Base-by-base conservation (phyloP, 768 basidiomycete genomes). In the Pulveroboletus sp. region DNA sequence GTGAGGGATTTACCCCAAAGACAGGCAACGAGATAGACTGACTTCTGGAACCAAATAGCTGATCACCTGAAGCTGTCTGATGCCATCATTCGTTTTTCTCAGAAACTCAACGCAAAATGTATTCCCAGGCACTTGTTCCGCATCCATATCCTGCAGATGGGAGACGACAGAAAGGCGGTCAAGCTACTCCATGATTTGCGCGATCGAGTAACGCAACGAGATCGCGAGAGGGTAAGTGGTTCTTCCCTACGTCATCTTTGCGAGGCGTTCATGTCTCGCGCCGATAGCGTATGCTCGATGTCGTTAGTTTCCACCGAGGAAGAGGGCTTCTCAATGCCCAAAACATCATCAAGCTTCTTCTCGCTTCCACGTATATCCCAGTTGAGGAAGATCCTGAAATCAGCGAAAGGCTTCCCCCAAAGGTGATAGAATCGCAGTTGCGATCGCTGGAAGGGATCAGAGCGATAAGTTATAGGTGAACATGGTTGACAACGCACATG, bases 81-180 rank as follows among this genome's bases (percentile, higher is more conserved):
- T 10, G 43, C 30, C 30, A 47, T 61, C 11, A 19, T 44, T 24
- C 13, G 8, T 19, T 43, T 54, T 23, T 58, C 50, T 42, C 52
- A 51, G 17, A 45, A 35, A 12, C 48, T 63, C 10, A 32, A 62
- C 16, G 37, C 3, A 14, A 35, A 45, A 42, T 2, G 20, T 6
- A 36, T 64, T 4, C 37, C 48, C 10, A 16, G 47, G 5, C 32
- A 61, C 30, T 54, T 62, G 59, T 59, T 64, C 56, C 56, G 56
- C 2, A 56, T 63, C 11, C 54, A 63, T 30, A 22, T 64, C 16
- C 29, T 63, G 38, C 62, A 63, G 43, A 58, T 63, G 54, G 62
- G 62, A 1, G 48, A 56, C 0, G 56, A 63, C 30, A 55, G 59
- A 37, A 64, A 42, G 20, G 62, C 48, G 12, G 54, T 61, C 47